Evolutionary conservation across 2,329 filamentous ascomycete species (phyloP), one percentile per base, ranked within the genome.

Genomic region (Cordyceps tenuipes): DNA sequence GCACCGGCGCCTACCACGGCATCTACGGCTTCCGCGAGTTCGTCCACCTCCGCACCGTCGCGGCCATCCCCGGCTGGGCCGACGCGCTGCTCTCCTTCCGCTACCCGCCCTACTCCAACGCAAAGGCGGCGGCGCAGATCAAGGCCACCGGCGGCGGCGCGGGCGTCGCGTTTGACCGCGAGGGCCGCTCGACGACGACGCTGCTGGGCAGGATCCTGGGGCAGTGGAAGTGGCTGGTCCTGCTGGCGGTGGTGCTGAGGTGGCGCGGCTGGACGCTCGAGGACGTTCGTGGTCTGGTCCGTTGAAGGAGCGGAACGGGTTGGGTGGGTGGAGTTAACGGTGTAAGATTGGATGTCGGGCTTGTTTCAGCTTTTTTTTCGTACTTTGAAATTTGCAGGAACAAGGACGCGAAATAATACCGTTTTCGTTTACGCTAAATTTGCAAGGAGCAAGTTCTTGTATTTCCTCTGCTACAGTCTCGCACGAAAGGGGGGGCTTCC

Each of bases 1-100:
- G 79, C 36, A 72, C 69, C 53, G 80, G 79, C 57, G 69, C 68
- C 57, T 81, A 82, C 65, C 78, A 80, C 64, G 80, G 79, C 19
- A 69, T 71, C 63, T 75, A 76, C 67, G 77, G 79, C 41, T 74
- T 82, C 69, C 71, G 74, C 51, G 65, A 71, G 29, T 77, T 77
- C 59, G 73, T 70, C 58, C 75, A 77, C 66, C 68, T 70, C 60
- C 73, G 75, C 43, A 67, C 69, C 63, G 70, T 76, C 41, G 68
- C 72, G 55, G 64, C 70, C 49, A 67, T 73, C 6, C 75, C 75
- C 6, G 62, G 57, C 60, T 76, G 74, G 75, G 64, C 69, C 41
- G 74, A 76, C 34, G 63, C n/a, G n/a, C 17, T 66, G 3, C 57
- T 67, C 36, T 62, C 60, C 43, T 50, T 57, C 29, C 63, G 65